These are phyloP conservation scores for Aspergillus brunneoviolaceus DNA, from an alignment of 2,329 filamentous ascomycete genomes.

Conservation along the genomic window DNA sequence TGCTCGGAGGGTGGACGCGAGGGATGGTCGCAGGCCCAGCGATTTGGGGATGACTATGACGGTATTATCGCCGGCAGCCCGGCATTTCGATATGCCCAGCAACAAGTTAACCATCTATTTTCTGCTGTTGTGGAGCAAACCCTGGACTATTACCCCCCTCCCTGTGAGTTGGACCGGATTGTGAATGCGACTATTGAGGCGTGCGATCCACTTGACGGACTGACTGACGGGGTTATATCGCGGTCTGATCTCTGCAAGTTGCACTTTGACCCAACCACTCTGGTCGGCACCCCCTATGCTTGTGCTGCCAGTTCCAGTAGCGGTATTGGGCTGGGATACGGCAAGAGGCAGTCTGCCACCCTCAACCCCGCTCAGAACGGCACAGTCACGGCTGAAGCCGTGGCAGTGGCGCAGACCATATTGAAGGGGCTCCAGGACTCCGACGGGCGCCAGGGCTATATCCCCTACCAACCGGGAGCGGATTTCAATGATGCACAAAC, in stretches of 20 bases:
- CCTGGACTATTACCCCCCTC: conserved; percentile 44
- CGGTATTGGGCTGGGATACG: too few relatives aligned
- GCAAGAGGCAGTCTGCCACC: conserved; percentile 23
- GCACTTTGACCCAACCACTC: conserved; percentile 47
- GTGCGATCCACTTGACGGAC: conserved; percentile 58
- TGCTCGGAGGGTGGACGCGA: conserved; percentile 50
- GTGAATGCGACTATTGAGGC: conserved; percentile 55
- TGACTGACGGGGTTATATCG: conserved; percentile 54
- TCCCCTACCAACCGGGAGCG: conserved; percentile 34
- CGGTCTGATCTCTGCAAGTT: conserved; percentile 51
- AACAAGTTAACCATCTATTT: conserved; percentile 47
- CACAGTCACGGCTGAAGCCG: conserved; percentile 27
- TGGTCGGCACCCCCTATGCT: conserved; percentile 51
- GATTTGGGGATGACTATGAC: conserved; percentile 51
- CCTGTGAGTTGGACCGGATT: conserved; percentile 34
- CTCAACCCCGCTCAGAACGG: conserved; percentile 35
- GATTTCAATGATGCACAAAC: too few relatives aligned
- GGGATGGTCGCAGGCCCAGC: conserved; percentile 45
- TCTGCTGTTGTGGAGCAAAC: conserved; percentile 41
- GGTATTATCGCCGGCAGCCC: conserved; percentile 49
- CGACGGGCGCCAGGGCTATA: conserved; percentile 42
- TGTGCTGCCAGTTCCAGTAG: conserved; percentile 38
- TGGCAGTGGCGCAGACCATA: conserved; percentile 38
- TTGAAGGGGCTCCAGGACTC: conserved; percentile 43
- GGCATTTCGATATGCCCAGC: conserved; percentile 46